Conservation (phyloP, 257 asterid species). For the Leptodermis oblonga region DNA sequence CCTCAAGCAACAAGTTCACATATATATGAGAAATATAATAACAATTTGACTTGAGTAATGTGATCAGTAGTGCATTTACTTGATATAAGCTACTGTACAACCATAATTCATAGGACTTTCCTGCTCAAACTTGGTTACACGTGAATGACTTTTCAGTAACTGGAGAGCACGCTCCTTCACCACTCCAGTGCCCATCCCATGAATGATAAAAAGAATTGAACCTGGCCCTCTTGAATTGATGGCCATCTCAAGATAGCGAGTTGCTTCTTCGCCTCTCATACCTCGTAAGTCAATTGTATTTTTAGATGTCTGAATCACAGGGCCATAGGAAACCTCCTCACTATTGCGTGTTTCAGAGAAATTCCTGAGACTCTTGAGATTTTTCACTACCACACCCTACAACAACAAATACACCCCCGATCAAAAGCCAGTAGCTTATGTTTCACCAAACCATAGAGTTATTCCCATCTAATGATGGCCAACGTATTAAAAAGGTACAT, state of each 20-base stretch:
- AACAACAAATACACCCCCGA: slow-evolving; percentile 2
- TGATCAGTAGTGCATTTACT: slow-evolving; percentile 30
- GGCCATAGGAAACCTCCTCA: slow-evolving; percentile 47
- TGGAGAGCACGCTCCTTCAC: slow-evolving; percentile 65
- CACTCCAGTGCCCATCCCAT: slow-evolving; percentile 94
- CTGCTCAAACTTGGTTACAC: slow-evolving; percentile 74
- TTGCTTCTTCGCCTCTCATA: slow-evolving; percentile 83
- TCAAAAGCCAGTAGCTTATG: not conserved
- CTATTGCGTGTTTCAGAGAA: slow-evolving; percentile 37
- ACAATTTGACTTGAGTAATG: not conserved
- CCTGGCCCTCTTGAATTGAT: slow-evolving; percentile 53
- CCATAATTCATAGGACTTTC: slow-evolving; percentile 81
- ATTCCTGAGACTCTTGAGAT: slow-evolving; percentile 51
- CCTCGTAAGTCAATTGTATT: slow-evolving; percentile 81
- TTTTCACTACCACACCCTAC: slow-evolving; percentile 45
- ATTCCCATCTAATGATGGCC: not conserved
- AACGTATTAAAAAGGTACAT: not conserved
- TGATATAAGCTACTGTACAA: slow-evolving; percentile 82
- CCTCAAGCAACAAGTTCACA: not conserved
- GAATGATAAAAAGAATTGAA: slow-evolving; percentile 77
- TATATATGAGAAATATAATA: not conserved
- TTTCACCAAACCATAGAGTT: not conserved
- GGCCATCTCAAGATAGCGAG: slow-evolving; percentile 55
- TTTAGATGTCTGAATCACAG: slow-evolving; percentile 69
- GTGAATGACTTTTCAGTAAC: slow-evolving; percentile 58